These are phyloP conservation scores for Clitopilus hobsonii DNA, from an alignment of 768 basidiomycete genomes.

Conservation along the genomic window DNA sequence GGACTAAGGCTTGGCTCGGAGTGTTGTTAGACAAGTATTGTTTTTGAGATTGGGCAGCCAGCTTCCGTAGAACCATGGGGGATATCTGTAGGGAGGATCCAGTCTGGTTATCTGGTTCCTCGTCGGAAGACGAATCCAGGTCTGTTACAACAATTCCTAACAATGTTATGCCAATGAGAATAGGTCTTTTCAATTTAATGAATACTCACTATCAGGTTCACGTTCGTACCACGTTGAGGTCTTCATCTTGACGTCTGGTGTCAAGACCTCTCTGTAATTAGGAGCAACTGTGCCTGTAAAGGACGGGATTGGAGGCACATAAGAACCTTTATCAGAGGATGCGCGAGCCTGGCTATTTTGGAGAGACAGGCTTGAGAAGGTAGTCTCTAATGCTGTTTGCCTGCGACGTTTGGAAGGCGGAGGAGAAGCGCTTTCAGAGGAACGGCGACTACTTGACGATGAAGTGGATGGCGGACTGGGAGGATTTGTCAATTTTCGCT, in stretches of 20 bases:
- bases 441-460: slow-evolving; percentile 1
- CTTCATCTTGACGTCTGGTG: slow-evolving; percentile 62
- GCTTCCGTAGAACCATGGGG: slow-evolving; percentile 37
- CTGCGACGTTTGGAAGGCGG: slow-evolving; percentile 43
- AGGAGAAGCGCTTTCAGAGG: slow-evolving; percentile 3
- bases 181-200: slow-evolving; percentile 2
- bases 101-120: slow-evolving; percentile 27
- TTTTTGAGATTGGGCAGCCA: slow-evolving; percentile 27
- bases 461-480: slow-evolving; percentile 7
- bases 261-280: slow-evolving; percentile 31
- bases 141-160: slow-evolving; percentile 64
- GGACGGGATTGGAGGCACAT: slow-evolving; percentile 3
- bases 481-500: slow-evolving; percentile 29
- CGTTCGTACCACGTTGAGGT: slow-evolving; percentile 61
- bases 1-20: slow-evolving; percentile 45
- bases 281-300: not conserved
- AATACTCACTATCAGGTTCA: slow-evolving; percentile 59
- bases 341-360: slow-evolving; percentile 14
- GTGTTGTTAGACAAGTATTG: slow-evolving; percentile 15
- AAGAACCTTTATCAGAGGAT: slow-evolving; percentile 7
- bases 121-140: slow-evolving; percentile 45
- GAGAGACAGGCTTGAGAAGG: slow-evolving; percentile 49
- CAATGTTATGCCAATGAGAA: slow-evolving; percentile 6
- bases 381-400: slow-evolving; percentile 47
- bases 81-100: slow-evolving; percentile 33